These are phyloP conservation scores for Euphorbia pulcherrima DNA, from an alignment of 345 rosid genomes.

Conservation along the genomic window DNA sequence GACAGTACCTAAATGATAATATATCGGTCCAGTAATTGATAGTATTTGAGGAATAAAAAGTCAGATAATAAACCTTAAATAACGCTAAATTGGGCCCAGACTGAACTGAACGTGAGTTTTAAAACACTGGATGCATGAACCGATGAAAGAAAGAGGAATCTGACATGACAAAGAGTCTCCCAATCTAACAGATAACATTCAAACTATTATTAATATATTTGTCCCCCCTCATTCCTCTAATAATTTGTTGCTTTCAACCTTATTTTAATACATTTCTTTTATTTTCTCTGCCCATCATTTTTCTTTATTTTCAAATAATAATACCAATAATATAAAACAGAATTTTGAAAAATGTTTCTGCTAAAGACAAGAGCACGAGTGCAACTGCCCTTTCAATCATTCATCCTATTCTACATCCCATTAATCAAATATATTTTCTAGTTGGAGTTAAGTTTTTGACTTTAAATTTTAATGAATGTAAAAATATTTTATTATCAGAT, in stretches of 20 bases:
- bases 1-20: no score
- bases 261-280: neutral
- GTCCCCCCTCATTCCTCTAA: constrained; percentile 21
- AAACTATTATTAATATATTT: neutral
- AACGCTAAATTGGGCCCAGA: no score
- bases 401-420: neutral
- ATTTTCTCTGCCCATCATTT: neutral
- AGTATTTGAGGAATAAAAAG: no score
- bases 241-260: constrained; percentile 22
- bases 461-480: no score
- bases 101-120: no score
- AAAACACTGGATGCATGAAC: no score
- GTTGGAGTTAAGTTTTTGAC: no score
- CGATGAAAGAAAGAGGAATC: neutral
- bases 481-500: no score
- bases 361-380: constrained; percentile 10
- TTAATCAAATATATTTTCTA: no score
- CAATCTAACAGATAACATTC: neutral
- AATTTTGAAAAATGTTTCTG: neutral
- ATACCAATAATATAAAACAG: neutral
- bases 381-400: neutral
- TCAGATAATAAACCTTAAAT: no score
- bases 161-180: constrained; percentile 5
- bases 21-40: no score
- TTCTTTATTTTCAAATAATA: neutral